A percentile compares a stretch with the other conserved stretches of the same genome.
Conservation (phyloP, 2,329 filamentous ascomycete genomes). For the Rhinocladiella similis region DNA sequence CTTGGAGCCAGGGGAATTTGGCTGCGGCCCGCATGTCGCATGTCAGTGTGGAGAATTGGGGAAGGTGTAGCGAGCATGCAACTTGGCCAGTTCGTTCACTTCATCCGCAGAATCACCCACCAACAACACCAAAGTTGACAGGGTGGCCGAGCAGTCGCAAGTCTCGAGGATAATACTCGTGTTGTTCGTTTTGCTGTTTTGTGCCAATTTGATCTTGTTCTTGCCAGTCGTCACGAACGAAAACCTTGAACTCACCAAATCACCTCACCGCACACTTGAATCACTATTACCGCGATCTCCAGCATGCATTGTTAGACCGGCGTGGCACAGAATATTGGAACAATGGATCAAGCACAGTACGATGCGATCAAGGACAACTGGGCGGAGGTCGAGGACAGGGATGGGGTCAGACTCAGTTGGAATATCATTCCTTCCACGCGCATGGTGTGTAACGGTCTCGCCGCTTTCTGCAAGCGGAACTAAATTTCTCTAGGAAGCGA, state of each 20-base stretch:
- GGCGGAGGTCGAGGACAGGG: slow-evolving; percentile 93
- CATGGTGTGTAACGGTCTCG: slow-evolving; percentile 65
- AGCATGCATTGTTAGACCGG: slow-evolving; percentile 23
- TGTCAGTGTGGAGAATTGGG: slow-evolving; percentile 6
- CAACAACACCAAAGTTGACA: background rate
- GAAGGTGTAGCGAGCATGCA: slow-evolving; percentile 16
- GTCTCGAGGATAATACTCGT: background rate
- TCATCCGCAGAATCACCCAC: background rate
- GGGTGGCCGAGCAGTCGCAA: background rate
- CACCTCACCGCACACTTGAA: background rate
- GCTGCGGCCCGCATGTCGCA: slow-evolving; percentile 15
- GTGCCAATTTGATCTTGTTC: no score
- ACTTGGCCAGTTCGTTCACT: slow-evolving; percentile 5
- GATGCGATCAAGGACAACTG: slow-evolving; percentile 92
- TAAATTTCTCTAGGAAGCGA: slow-evolving; percentile 71
- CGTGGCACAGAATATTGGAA: slow-evolving; percentile 29
- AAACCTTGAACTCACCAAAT: background rate
- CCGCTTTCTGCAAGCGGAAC: slow-evolving; percentile 24
- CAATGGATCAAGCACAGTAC: slow-evolving; percentile 70
- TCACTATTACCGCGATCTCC: background rate
- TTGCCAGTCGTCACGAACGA: background rate
- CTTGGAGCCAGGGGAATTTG: slow-evolving; percentile 17
- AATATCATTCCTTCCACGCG: slow-evolving; percentile 98
- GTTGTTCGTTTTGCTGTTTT: background rate
- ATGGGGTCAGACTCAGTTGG: slow-evolving; percentile 96